Conservation (phyloP, 1,284 basidiomycete species). For the Rhodotorula sp. region DNA sequence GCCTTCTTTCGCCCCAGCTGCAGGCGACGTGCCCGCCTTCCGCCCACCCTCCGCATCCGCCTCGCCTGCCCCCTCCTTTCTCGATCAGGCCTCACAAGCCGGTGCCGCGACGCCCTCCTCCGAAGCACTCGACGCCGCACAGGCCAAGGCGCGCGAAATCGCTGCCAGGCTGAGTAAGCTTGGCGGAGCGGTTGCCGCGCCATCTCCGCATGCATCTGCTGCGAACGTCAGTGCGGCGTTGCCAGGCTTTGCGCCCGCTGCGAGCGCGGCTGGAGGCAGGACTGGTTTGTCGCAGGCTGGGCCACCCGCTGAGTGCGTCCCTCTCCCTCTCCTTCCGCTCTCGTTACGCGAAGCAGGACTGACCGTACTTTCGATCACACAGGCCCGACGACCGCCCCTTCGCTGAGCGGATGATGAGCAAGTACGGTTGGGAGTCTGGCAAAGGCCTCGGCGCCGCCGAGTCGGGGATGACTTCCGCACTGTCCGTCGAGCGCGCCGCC, state of each 20-base stretch:
- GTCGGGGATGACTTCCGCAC: conserved; percentile 81
- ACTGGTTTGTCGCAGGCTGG: neutral
- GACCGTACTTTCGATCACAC: neutral
- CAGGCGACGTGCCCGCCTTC: conserved; percentile 51
- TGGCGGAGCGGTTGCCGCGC: conserved; percentile 15
- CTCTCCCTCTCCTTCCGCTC: too few relatives aligned
- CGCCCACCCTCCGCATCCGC: conserved; percentile 51
- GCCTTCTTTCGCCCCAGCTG: conserved; percentile 44
- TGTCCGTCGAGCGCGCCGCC: conserved; percentile 50
- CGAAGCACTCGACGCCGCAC: conserved; percentile 47
- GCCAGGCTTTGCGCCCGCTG: conserved; percentile 10
- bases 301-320: conserved; percentile 14
- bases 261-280: neutral
- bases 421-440: conserved; percentile 92
- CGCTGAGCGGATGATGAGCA: conserved; percentile 79
- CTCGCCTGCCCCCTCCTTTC: conserved; percentile 15
- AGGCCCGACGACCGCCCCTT: conserved; percentile 58
- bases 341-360: neutral
- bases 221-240: neutral
- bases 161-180: conserved; percentile 44
- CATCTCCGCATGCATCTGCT: neutral
- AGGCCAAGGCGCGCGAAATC: conserved; percentile 46
- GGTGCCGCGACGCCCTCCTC: conserved; percentile 53
- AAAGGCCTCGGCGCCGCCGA: conserved; percentile 82
- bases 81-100: conserved; percentile 61